Base-by-base conservation (phyloP, 768 basidiomycete species). In the Mycena polygramma region DNA sequence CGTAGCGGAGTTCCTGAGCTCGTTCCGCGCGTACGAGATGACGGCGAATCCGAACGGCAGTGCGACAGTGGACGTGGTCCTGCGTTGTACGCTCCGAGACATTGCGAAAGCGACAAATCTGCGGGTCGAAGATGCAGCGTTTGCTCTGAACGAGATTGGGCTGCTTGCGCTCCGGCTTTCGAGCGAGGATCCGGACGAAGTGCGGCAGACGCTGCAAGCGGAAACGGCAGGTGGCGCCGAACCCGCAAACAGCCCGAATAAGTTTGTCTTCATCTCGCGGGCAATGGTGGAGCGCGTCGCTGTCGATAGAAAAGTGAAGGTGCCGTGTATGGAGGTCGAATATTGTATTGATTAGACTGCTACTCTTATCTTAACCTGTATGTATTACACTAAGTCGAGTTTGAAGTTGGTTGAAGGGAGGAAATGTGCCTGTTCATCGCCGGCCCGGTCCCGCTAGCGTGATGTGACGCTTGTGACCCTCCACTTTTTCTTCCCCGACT, bases 111-210 rank as follows among this genome's bases (percentile, higher is more conserved):
- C 92, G 36, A 94, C 94, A 55, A 92, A 94, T 79, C 82, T 99
- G 62, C 88, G 94, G 1, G 79, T 91, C 0, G 95, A 98, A 64
- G 97, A 99, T 78, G 89, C 91, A 0, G 92, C 95, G 0, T 96
- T 95, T 80, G 95, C 96, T 3, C 79, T 99, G 73, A 92, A 93
- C 65, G 95, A 97, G 77, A 92, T 93, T 69, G 95, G 96, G 36
- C 79, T 98, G 63, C 84, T 98, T 20, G 82, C 80, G 63, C 82
- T 85, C 48, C 77, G 87, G 61, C 80, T 83, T 57, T 68, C 68
- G 55, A 75, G 66, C 46, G 75, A 75, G 51, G 77, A 76, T 64
- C 75, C 51, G 63, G 79, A 74, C 20, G 77, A 77, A 73, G 24
- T 73, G 74, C 52, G 76, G 57, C 45, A 65, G 11, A 11, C 75